Conservation (phyloP, 257 asterid genomes). For the Ophiorrhiza pumila region DNA sequence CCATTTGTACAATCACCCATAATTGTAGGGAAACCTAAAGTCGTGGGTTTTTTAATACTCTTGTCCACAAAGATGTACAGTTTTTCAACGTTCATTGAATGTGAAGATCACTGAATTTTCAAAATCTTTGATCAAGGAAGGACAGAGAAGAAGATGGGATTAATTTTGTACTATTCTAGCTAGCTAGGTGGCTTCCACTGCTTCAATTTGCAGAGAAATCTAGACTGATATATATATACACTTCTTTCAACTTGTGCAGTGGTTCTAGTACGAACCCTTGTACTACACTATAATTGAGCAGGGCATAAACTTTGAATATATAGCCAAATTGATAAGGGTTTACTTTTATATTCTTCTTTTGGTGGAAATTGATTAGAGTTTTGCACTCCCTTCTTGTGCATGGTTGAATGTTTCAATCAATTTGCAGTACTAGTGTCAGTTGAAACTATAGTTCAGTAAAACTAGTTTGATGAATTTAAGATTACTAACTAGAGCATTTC, state of each 20-base stretch:
- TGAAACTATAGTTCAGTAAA: no score
- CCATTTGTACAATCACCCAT: background rate
- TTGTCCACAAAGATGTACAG: background rate
- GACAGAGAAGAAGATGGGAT: no score
- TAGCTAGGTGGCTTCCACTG: conserved; percentile 2
- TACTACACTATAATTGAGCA: no score
- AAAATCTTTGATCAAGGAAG: background rate
- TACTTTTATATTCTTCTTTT: no score
- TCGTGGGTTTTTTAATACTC: background rate
- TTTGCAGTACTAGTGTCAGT: no score
- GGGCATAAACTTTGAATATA: no score
- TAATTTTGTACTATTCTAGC: no score
- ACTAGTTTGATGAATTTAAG: background rate
- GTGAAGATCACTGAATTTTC: background rate
- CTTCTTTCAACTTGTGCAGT: background rate
- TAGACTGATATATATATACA: background rate
- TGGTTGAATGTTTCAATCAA: no score
- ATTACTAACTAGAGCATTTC: background rate
- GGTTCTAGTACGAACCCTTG: no score
- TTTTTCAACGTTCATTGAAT: conserved; percentile 11
- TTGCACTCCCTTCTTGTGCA: no score
- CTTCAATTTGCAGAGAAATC: conserved; percentile 3
- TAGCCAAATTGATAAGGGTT: no score
- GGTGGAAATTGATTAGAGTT: no score
- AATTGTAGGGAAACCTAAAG: background rate